A percentile compares a stretch with the other conserved stretches of the same genome.
Conservation (phyloP, 2,329 filamentous ascomycete genomes). For the Keithomyces neogunnii region DNA sequence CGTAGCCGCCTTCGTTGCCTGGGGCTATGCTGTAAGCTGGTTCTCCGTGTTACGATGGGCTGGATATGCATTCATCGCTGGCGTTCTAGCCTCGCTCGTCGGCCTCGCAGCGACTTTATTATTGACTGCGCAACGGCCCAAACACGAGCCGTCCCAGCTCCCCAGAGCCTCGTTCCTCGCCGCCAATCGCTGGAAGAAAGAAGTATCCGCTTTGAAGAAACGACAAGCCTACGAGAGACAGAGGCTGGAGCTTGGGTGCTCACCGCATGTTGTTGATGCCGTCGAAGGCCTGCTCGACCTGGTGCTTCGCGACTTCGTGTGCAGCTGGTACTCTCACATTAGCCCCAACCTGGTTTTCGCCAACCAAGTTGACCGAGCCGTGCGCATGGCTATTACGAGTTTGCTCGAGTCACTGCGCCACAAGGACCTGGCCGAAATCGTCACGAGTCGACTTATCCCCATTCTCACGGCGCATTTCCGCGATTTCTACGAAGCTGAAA, state of each 20-base stretch:
- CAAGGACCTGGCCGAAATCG: conserved; percentile 75
- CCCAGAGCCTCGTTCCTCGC: conserved; percentile 51
- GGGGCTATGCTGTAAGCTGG: conserved; percentile 80
- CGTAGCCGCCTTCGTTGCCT: conserved; percentile 69
- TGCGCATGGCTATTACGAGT: conserved; percentile 63
- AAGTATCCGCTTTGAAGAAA: conserved; percentile 57
- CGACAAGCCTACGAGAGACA: conserved; percentile 59
- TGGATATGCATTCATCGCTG: conserved; percentile 73
- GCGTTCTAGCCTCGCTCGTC: conserved; percentile 48
- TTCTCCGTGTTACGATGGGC: conserved; percentile 75
- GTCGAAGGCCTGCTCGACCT: conserved; percentile 72
- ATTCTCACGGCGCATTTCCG: conserved; percentile 81
- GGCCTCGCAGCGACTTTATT: conserved; percentile 51
- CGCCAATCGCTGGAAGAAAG: conserved; percentile 57
- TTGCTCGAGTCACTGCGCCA: conserved; percentile 64
- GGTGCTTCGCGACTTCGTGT: conserved; percentile 75
- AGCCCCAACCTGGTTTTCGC: conserved; percentile 72
- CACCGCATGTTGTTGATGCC: conserved; percentile 68
- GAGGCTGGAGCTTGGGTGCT: conserved; percentile 62
- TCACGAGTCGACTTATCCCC: conserved; percentile 76
- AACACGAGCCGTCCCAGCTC: conserved; percentile 30
- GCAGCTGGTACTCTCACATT: conserved; percentile 81
- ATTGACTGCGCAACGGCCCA: conserved; percentile 39
- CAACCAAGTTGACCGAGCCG: conserved; percentile 75
- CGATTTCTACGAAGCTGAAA: conserved; percentile 86